These are phyloP conservation scores for Coelastrella sp. DNA, from an alignment of 139 green algal genomes.

Conservation along the genomic window DNA sequence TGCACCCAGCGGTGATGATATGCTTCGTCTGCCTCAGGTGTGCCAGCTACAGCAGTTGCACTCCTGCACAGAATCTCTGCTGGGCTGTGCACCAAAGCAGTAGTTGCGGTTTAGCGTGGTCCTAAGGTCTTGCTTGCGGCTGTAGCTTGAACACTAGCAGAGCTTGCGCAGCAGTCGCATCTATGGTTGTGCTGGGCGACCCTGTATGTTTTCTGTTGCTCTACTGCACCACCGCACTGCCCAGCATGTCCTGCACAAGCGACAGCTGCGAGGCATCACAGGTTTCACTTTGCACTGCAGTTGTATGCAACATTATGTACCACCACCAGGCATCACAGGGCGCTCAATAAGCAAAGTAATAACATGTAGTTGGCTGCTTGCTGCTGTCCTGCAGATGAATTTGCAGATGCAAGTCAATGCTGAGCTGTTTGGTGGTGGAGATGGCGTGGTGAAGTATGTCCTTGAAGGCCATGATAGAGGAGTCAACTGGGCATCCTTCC, in stretches of 20 bases:
- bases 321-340: too few relatives aligned
- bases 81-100: background rate
- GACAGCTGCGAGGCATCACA: too few relatives aligned
- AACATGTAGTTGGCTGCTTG: background rate
- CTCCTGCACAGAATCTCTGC: background rate
- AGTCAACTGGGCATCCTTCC: conserved; percentile 99
- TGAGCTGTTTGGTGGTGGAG: conserved; percentile 98
- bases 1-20: conserved; percentile 89
- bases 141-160: too few relatives aligned
- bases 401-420: conserved; percentile 86
- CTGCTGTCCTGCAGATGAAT: conserved; percentile 42
- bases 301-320: too few relatives aligned
- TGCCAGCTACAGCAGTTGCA: background rate
- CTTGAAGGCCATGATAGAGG: conserved; percentile 99
- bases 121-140: too few relatives aligned
- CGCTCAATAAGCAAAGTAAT: background rate
- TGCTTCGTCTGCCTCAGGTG: conserved; percentile 87
- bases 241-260: too few relatives aligned
- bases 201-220: too few relatives aligned
- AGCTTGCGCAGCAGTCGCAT: too few relatives aligned
- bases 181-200: too few relatives aligned
- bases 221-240: too few relatives aligned
- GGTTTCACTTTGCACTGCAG: too few relatives aligned
- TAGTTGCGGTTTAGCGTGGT: too few relatives aligned
- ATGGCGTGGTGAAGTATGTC: conserved; percentile 99